phyloP scores from a whole-genome alignment of 768 basidiomycete species.

The Collybia nuda region DNA sequence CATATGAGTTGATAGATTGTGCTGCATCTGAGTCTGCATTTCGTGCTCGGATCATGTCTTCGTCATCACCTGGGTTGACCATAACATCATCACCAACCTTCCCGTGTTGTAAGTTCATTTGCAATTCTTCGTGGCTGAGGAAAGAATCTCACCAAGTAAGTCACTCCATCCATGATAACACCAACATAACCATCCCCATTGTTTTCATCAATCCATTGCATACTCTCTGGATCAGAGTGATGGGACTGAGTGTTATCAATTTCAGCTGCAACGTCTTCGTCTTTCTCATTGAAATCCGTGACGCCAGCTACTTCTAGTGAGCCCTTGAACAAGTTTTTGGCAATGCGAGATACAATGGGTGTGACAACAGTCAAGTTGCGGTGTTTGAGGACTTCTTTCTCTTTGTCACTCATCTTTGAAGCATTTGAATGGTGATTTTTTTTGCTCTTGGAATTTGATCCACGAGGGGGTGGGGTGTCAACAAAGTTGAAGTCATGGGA shows the following conservation, averaged over 20 bases:
- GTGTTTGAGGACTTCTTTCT: constrained; percentile 25
- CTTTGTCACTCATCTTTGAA: constrained; percentile 11
- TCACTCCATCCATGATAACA: constrained; percentile 54
- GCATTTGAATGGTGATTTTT: constrained; percentile 20
- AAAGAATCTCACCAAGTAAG: constrained; percentile 46
- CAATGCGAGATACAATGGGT: constrained; percentile 43
- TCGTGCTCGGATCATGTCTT: constrained; percentile 36
- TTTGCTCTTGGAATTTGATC: background rate
- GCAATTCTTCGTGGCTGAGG: background rate
- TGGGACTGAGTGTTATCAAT: constrained; percentile 27
- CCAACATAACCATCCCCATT: constrained; percentile 37
- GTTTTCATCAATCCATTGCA: constrained; percentile 30
- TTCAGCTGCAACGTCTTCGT: constrained; percentile 22
- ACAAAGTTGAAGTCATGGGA: constrained; percentile 21
- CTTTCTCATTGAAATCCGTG: constrained; percentile 25
- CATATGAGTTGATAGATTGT: constrained; percentile 53
- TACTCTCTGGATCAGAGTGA: constrained; percentile 29
- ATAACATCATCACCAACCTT: constrained; percentile 66
- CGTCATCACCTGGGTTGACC: constrained; percentile 57
- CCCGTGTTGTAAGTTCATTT: background rate
- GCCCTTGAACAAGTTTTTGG: constrained; percentile 45
- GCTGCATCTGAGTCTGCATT: constrained; percentile 38
- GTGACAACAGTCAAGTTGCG: constrained; percentile 40
- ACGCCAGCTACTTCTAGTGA: constrained; percentile 39
- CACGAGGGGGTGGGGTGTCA: background rate